Conservation (phyloP, 2,329 filamentous ascomycete genomes). For the Cytospora schulzeri region DNA sequence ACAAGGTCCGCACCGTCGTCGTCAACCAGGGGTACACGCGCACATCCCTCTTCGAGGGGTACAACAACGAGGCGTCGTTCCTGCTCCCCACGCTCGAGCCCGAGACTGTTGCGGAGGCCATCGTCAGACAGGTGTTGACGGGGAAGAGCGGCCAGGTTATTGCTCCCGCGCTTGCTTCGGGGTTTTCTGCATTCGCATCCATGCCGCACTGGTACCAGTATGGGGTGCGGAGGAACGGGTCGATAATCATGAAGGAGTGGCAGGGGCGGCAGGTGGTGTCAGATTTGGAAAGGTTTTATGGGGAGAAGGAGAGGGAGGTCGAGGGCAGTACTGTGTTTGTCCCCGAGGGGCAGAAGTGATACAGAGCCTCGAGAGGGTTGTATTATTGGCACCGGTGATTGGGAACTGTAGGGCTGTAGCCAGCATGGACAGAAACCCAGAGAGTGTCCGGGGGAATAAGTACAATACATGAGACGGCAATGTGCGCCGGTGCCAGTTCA, state of each 20-base stretch:
- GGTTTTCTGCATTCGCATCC: conserved; percentile 48
- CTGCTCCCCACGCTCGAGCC: conserved; percentile 57
- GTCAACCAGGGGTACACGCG: conserved; percentile 66
- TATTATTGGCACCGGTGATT: too few relatives aligned
- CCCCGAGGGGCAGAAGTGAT: conserved; percentile 26
- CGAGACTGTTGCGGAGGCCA: conserved; percentile 65
- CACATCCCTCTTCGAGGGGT: conserved; percentile 62
- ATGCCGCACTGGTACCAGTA: conserved; percentile 67
- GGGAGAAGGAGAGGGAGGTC: conserved; percentile 34
- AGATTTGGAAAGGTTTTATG: conserved; percentile 46
- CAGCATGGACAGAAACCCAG: too few relatives aligned
- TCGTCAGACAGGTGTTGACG: conserved; percentile 61
- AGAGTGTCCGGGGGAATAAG: too few relatives aligned
- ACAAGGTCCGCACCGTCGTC: conserved; percentile 65
- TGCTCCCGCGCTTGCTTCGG: conserved; percentile 48
- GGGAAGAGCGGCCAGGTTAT: conserved; percentile 61
- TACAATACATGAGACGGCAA: too few relatives aligned
- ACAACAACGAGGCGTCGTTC: conserved; percentile 52
- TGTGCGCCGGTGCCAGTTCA: too few relatives aligned
- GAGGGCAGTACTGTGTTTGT: conserved; percentile 44
- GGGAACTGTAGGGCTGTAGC: too few relatives aligned
- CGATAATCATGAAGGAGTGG: conserved; percentile 47
- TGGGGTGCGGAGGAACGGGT: conserved; percentile 47
- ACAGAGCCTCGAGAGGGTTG: background rate
- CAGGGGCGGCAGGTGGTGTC: conserved; percentile 50